Base-by-base conservation (phyloP, 345 rosid species). In the Euphorbia tirucalli region DNA sequence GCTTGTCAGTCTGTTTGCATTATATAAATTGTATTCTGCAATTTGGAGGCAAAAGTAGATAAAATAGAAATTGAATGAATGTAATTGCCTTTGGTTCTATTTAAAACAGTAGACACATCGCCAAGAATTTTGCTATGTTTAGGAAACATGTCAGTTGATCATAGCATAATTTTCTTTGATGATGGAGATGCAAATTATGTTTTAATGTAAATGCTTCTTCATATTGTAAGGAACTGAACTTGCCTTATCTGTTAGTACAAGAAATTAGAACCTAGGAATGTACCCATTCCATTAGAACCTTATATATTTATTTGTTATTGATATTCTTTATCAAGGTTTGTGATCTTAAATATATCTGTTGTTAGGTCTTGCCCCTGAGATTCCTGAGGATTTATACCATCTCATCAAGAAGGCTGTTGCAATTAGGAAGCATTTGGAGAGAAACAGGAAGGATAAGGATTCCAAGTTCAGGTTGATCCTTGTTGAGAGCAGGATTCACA, bases 391-490 rank as follows among this genome's bases (percentile, higher is more conserved):
- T 78, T 76, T 93, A 65, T 91, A 93, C 59, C 98, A 91, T 74
- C 79, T 93, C 46, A 93, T 93, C 80, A 91, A 93, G 90, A 93
- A 88, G 75, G 97, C 98, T 0, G 97, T 93, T 48, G 94, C 98
- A 31, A 89, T 93, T 71, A 80, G 97, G 69, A 93, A 93, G 88
- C 98, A 93, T 77, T 80, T 93, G 79, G 98, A 93, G 86, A 93
- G 98, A 86, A 93, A 91, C 87, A 77, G 98, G 75, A 93, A 93
- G 82, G 98, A 93, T 78, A 93, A 93, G 76, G 98, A 93, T 56
- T 93, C 98, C 75, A 89, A 91, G 70, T 93, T 93, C 60, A 78
- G 98, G 76, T 61, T 93, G 88, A 93, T 89, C 81, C 87, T 93
- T 77, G 98, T 89, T 0, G 97, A 93, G 83, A 91, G 97, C 85